A percentile compares a stretch with the other conserved stretches of the same genome.
Evolutionary conservation across 495 filamentous ascomycete species (phyloP).

Genomic region (Halenospora varia): DNA sequence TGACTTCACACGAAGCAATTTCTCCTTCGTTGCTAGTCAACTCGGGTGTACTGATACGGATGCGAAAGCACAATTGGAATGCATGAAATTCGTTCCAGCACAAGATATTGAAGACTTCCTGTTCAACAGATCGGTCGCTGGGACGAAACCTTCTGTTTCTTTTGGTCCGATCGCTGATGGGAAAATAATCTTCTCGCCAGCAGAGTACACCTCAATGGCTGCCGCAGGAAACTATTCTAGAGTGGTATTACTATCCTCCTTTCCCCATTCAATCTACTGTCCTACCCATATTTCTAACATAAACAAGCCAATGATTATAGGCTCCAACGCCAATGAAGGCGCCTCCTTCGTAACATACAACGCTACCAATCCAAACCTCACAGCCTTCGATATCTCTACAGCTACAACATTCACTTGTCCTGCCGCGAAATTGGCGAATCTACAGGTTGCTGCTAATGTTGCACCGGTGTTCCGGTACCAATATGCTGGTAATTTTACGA

Average conservation of each 20-base stretch:
- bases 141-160: conserved; percentile 14
- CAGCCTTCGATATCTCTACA: conserved; percentile 8
- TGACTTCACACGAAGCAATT: conserved; percentile 32
- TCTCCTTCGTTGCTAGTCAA: conserved; percentile 35
- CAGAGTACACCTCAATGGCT: conserved; percentile 31
- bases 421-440: background rate
- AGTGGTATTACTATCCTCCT: no score
- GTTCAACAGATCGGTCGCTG: conserved; percentile 19
- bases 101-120: conserved; percentile 26
- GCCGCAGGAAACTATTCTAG: conserved; percentile 23
- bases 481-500: conserved; percentile 34
- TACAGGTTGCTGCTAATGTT: background rate
- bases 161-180: conserved; percentile 43
- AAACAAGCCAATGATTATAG: background rate
- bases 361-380: conserved; percentile 24
- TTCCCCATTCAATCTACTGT: no score
- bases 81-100: conserved; percentile 27
- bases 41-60: conserved; percentile 38
- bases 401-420: background rate
- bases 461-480: conserved; percentile 31
- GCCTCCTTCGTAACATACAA: background rate
- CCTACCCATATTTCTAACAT: background rate
- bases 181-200: conserved; percentile 33
- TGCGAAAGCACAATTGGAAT: conserved; percentile 38
- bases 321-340: background rate